Evolutionary conservation across 2,329 filamentous ascomycete species (phyloP), one percentile per base, ranked within the genome.

Genomic region (Alternaria sp.): DNA sequence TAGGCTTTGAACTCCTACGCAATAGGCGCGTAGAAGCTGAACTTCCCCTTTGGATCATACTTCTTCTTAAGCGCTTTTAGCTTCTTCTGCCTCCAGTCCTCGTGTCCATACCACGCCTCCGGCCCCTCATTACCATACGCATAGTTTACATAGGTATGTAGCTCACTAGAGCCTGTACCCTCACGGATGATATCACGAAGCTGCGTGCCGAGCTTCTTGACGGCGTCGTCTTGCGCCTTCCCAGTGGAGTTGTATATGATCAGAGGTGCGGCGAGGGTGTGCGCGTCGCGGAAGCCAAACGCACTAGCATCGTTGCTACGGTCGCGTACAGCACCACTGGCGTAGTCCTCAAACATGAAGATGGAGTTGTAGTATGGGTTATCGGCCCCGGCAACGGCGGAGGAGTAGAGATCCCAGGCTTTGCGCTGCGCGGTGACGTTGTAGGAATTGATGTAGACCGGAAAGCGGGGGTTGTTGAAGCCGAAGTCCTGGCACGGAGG

Each of bases 261-360:
- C 0, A 72, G 58, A 11, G 68, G 67, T 2, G 67, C 72, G 4
- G 67, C 59, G n/a, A 74, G 66, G 13, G 69, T 69, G 17, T 62
- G 54, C 2, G 83, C 81, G 2, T 72, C 66, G 3, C 86, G 81
- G 73, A 81, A 82, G 17, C 84, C 79, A 4, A 28, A 59, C 0
- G 57, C 57, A 6, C 40, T 59, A 17, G 40, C 49, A 11, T 32
- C 25, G 10, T 28, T 59, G 6, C 32, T 30, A 1, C 49, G 57
- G 15, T 54, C 26, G 19, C 57, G 57, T 60, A 88, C 81, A 2
- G 82, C 86, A 21, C 82, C 73, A 8, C 72, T 75, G 1, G 85
- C 81, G 74, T 88, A 88, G 4, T 84, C 84, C 69, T 89, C 86
- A 57, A 88, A 85, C 81, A 88, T 83, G 75, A 87, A 85, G 47